Evolutionary conservation across 805 yeast genomes (phyloP), one percentile per base, ranked within the genome.

Genomic region (Cyberlindnera bimundalis): DNA sequence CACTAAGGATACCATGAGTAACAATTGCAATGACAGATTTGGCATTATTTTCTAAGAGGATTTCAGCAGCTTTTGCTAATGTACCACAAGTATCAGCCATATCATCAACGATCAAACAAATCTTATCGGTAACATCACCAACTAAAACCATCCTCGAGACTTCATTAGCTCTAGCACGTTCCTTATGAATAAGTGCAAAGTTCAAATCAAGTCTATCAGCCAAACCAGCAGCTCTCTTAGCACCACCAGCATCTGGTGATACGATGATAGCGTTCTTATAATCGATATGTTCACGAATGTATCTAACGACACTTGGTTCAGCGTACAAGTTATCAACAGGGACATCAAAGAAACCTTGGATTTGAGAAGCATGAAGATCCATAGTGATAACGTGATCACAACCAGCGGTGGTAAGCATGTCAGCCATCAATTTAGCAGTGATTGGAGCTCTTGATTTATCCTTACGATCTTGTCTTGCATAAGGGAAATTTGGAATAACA

Each of bases 61-160:
- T 77, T 48, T 85, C 91, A 17, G 89, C 86, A 28, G 93, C 93
- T 63, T 84, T 85, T 39, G 82, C 85, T 48, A 85, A 66, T 15
- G 95, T 85, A 47, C 93, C 95, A 66, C 95, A 85, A 16, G 95
- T 85, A 60, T 85, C 95, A 33, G 93, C 93, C 89, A 85, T 85
- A 62, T 85, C 95, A 65, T 85, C 95, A 33, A 85, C 86, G 52
- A 85, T 76, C 40, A 85, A 69, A 67, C 93, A 85, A 36, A 79
- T 71, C 62, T 84, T 84, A 45, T 76, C 81, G 3, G 80, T 66
- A 27, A 85, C 95, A 65, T 85, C 93, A 57, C 95, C 95, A 37
- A 85, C 95, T 38, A 85, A 69, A 17, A 84, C 90, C 95, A 85
- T 85, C 59, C 84, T 72, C 30, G 86, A 78, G 28, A 85, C 90